Evolutionary conservation across 768 basidiomycete species (phyloP), one percentile per base, ranked within the genome.

Genomic region (Lyophyllum atratum): DNA sequence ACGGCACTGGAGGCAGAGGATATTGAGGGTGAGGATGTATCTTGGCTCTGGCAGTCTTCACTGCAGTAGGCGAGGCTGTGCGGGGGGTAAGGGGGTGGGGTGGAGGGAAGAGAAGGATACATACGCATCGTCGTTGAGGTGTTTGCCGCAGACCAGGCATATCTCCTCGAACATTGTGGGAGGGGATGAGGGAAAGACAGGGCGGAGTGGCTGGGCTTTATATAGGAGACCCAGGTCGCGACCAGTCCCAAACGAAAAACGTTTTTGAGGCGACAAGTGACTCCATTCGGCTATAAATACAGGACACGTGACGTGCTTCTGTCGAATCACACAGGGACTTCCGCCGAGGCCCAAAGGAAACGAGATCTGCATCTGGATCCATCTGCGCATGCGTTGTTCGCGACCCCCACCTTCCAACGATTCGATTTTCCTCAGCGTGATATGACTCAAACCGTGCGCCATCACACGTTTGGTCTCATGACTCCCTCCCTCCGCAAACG

Each of bases 101-200:
- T 59, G 54, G 49, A 33, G 56, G 51, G 49, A 60, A 62, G 61
- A 52, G 61, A 47, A 56, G 53, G 61, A 55, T 24, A 73, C 80
- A 60, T 77, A 89, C 87, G 81, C 82, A 70, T 86, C 83, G 70
- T 81, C 83, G 60, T 71, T 68, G 63, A 89, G 78, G 53, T 82
- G 82, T 70, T 81, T 85, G 52, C 88, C 86, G 68, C 90, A 92
- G 52, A 80, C 75, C 55, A 92, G 79, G 68, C 90, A 92, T 65
- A 86, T 79, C 77, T 90, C 89, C 80, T 89, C 85, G 71, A 89
- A 90, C 89, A 91, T 92, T 56, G 62, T 49, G 49, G 55, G 56
- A 29, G 56, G 50, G 54, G 17, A 54, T 25, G 49, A 45, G 52
- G 59, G 59, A 50, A 51, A 55, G 49, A 44, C 47, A n/a, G 53